Base-by-base conservation (phyloP, 2,329 filamentous ascomycete genomes). In the Drechslerella coelobrocha region DNA sequence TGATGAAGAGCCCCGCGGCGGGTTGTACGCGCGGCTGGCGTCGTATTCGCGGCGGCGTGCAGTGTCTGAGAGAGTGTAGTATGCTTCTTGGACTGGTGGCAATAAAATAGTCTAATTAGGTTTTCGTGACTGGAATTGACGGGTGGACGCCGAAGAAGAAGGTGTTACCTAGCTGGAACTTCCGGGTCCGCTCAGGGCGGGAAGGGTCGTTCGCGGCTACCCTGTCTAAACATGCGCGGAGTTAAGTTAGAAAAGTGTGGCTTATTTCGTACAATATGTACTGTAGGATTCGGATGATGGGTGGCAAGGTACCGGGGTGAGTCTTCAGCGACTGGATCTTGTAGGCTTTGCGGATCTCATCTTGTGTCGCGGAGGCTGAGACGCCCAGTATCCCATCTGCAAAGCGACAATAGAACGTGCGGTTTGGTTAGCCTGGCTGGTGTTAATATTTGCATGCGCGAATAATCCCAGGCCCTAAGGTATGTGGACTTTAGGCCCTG, bases 281-380 rank as follows among this genome's bases (percentile, higher is more conserved):
- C 12, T 12, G 4, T 29, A 19, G 9, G n/a, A n/a, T 7, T 6
- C 29, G 29, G 26, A 17, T n/a, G 17, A 6, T 27, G 9, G 14
- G 14, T 7, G 37, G 8, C 3, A 17, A 31, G 19, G 19, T 41
- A 55, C 26, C 31, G 3, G 68, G 68, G n/a, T 72, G 68, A 10
- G 68, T 72, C 47, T 72, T 72, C 6, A 72, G 68, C 10, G 68
- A 63, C 54, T 72, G 60, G 17, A 72, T 24, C 51, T 72, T 99
- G 83, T 97, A 99, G 56, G 92, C 94, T 83, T 91, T 89, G 76
- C 93, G 89, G 77, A 99, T 89, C 78, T 97, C 89, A 76, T 92
- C 87, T 68, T 88, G 86, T 0, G 87, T 89, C 34, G 93, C 92
- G 75, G 84, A 88, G 29, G 90, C 84, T 54, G 87, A 78, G 71